Percentiles rank a stretch among this genome's conserved stretches.
Conservation (phyloP, 2,329 filamentous ascomycete genomes). For the Hypoxylon sp. region DNA sequence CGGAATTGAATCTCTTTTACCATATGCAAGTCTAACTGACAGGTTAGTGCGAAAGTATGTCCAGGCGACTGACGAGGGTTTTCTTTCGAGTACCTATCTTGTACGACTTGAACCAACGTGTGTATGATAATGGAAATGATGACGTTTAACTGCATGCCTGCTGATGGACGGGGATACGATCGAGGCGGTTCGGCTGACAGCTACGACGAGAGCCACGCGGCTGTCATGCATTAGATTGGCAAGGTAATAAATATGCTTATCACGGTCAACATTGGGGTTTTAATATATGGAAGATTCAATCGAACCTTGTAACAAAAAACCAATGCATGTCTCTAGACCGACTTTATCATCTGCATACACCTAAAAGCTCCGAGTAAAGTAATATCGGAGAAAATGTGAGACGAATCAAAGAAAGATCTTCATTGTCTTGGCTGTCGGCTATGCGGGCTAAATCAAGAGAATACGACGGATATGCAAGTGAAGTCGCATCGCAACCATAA, state of each 20-base stretch:
- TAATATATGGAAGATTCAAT: not conserved
- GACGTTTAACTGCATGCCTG: not conserved
- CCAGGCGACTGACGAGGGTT: slow-evolving; percentile 2
- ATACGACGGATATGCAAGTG: slow-evolving; percentile 13
- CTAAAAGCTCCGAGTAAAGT: not conserved
- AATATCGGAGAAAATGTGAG: slow-evolving; percentile 3
- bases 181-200: not conserved
- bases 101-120: not conserved
- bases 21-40: slow-evolving; percentile 18
- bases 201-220: not conserved
- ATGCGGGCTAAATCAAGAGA: slow-evolving; percentile 32
- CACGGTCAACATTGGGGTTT: not conserved
- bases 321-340: not conserved
- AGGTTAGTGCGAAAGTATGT: slow-evolving; percentile 17
- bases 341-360: not conserved
- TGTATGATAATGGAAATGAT: slow-evolving; percentile 1
- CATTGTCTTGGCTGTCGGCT: slow-evolving; percentile 16
- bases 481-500: slow-evolving; percentile 19
- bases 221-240: not conserved
- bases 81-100: not conserved
- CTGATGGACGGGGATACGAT: not conserved
- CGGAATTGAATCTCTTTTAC: not conserved
- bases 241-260: not conserved
- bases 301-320: not conserved
- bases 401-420: slow-evolving; percentile 19